Conservation (phyloP, 208 protist species). For the Trypanosomatidae sp. region DNA sequence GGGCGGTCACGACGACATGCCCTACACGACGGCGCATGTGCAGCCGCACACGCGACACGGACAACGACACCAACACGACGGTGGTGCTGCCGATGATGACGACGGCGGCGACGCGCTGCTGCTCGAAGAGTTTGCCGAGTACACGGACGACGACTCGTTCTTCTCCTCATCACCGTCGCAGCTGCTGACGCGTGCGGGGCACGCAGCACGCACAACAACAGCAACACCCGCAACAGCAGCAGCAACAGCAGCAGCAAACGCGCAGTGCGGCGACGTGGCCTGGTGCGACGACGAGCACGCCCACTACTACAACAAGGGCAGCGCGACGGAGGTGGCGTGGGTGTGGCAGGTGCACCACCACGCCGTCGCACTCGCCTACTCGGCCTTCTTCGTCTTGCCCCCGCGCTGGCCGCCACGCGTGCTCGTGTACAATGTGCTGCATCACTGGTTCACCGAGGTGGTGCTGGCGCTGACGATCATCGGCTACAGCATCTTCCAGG, state of each 20-base stretch:
- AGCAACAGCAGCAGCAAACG: constrained; percentile 18
- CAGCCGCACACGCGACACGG: too few relatives aligned
- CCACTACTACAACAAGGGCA: constrained; percentile 31
- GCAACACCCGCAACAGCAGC: background rate
- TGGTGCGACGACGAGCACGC: constrained; percentile 58
- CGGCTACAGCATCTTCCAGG: constrained; percentile 77
- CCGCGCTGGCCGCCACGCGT: constrained; percentile 67
- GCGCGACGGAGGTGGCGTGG: constrained; percentile 52
- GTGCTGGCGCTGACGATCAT: constrained; percentile 61
- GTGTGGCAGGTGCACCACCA: constrained; percentile 71
- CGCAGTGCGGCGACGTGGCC: constrained; percentile 23
- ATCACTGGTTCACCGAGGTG: constrained; percentile 82
- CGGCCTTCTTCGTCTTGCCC: constrained; percentile 81
- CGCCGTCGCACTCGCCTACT: constrained; percentile 60
- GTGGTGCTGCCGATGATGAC: constrained; percentile 8
- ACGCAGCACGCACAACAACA: background rate
- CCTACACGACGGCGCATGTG: too few relatives aligned
- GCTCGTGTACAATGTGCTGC: constrained; percentile 83
- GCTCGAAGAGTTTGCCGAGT: constrained; percentile 77
- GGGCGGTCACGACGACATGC: too few relatives aligned
- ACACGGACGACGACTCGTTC: constrained; percentile 87
- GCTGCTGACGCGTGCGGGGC: background rate
- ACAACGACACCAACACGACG: too few relatives aligned
- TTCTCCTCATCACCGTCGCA: constrained; percentile 31
- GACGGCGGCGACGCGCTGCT: constrained; percentile 32